A percentile compares a stretch with the other conserved stretches of the same genome.
phyloP scores from a whole-genome alignment of 2,329 filamentous ascomycete genomes.

The Magnaporthales sp. region DNA sequence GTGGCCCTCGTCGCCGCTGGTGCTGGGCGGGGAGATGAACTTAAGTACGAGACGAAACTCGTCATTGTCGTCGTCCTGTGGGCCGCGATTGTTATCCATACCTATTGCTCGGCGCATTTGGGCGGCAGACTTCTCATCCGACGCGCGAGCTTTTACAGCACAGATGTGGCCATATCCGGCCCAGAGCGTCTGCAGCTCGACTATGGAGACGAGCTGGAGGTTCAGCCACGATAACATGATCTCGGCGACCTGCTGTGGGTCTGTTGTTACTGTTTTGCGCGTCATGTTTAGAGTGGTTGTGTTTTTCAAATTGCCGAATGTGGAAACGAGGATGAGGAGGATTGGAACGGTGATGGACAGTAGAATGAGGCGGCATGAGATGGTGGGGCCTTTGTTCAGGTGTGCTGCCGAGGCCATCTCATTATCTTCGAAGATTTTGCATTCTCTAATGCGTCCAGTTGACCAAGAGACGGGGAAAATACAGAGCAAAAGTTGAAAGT shows the following conservation, averaged over 20 bases:
- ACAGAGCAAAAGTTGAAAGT: neutral
- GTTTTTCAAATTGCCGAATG: neutral
- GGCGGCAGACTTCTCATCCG: neutral
- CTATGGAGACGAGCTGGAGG: conserved; percentile 18
- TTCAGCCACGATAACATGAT: conserved; percentile 29
- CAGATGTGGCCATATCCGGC: conserved; percentile 49
- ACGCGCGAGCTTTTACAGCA: conserved; percentile 33
- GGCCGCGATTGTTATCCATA: neutral
- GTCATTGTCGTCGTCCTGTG: conserved; percentile 6
- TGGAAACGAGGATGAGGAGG: neutral
- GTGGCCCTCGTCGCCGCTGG: conserved; percentile 46
- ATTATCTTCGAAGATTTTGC: neutral
- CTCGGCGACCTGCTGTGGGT: conserved; percentile 25
- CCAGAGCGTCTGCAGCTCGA: conserved; percentile 34
- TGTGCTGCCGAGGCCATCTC: neutral
- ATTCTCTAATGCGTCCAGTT: neutral
- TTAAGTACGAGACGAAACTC: conserved; percentile 45
- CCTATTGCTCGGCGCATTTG: neutral
- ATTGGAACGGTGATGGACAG: neutral
- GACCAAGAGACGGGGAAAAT: too few relatives aligned
- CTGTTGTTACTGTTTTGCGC: neutral
- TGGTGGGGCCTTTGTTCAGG: neutral
- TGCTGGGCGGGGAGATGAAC: conserved; percentile 45
- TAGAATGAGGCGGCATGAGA: neutral
- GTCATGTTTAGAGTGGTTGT: neutral